Evolutionary conservation across 2,329 filamentous ascomycete species (phyloP), one percentile per base, ranked within the genome.

Genomic region (Clonostachys chloroleuca): DNA sequence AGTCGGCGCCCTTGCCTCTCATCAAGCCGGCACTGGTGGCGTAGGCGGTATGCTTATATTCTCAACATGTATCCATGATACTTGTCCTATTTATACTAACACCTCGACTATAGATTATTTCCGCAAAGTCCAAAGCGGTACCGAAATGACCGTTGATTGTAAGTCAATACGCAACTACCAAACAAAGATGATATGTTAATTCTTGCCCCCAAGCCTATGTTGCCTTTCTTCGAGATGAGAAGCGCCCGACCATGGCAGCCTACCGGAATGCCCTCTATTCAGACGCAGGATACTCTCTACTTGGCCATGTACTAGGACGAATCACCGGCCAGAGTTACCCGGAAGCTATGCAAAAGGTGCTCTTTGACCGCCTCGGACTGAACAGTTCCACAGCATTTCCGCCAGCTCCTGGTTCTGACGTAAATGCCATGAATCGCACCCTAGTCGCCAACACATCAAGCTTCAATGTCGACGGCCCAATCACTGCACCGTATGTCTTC

Each of bases 1-100:
- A 1, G 42, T 60, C 13, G 56, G 54, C 0, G 49, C 53, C 4
- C 49, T 60, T 30, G 51, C 52, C 2, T 49, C 51, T 5, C 58
- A 60, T 17, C 46, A 56, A 13, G 50, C 42, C 6, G 56, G 56
- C 1, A 45, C 44, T 16, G 50, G 51, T 20, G 47, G 51, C 12
- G 12, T 30, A 30, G 24, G 24, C 9, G 24, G 24, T 30, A 30
- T 30, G 24, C 10, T 30, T 10, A 30, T 30, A 30, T 24, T 24
- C 24, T 24, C 7, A 24, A 9, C 24, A 9, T 8, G 24, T 10
- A 30, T 30, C 24, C 24, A 4, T 9, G 24, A 30, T 30, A 30
- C 24, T 30, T 30, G 24, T 9, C 9, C 24, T 9, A 2, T 30
- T 10, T 10, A 30, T 30, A 30, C 24, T 30, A 30, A 30, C 24